A percentile compares a stretch with the other conserved stretches of the same genome.
Evolutionary conservation across 257 asterid genomes (phyloP).

Genomic region (Jasminum sambac): DNA sequence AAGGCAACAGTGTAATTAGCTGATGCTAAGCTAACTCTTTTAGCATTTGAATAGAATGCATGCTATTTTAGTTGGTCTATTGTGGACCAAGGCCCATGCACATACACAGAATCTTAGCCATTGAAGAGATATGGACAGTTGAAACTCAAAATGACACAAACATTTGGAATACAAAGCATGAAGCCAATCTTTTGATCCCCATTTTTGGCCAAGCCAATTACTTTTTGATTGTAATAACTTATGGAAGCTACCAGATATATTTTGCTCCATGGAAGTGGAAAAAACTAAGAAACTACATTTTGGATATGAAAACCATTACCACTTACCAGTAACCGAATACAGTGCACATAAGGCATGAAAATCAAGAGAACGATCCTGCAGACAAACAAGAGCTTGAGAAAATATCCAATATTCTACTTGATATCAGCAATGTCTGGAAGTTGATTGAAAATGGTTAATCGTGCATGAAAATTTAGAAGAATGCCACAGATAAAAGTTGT

Average conservation of each 20-base stretch:
- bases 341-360: conserved; percentile 87
- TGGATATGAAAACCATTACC: conserved; percentile 13
- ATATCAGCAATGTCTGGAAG: conserved; percentile 9
- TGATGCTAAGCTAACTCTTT: background rate
- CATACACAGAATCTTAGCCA: no score
- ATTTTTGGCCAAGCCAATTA: background rate
- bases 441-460: conserved; percentile 23
- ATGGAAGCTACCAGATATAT: conserved; percentile 5
- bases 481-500: conserved; percentile 11
- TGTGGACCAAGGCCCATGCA: background rate
- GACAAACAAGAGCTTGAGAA: conserved; percentile 22
- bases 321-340: conserved; percentile 91
- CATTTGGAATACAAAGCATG: background rate
- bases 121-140: background rate
- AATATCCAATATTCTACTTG: conserved; percentile 17
- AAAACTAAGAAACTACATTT: conserved; percentile 10
- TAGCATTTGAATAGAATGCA: conserved; percentile 1
- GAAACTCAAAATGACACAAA: background rate
- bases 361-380: conserved; percentile 98
- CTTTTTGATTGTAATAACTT: conserved; percentile 3
- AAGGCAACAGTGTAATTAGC: conserved; percentile 17
- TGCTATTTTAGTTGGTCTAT: conserved; percentile 5
- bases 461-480: conserved; percentile 3
- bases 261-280: conserved; percentile 8
- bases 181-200: background rate